Evolutionary conservation across 495 filamentous ascomycete species (phyloP), one percentile per base, ranked within the genome.

Genomic region (Xylaria grammica): DNA sequence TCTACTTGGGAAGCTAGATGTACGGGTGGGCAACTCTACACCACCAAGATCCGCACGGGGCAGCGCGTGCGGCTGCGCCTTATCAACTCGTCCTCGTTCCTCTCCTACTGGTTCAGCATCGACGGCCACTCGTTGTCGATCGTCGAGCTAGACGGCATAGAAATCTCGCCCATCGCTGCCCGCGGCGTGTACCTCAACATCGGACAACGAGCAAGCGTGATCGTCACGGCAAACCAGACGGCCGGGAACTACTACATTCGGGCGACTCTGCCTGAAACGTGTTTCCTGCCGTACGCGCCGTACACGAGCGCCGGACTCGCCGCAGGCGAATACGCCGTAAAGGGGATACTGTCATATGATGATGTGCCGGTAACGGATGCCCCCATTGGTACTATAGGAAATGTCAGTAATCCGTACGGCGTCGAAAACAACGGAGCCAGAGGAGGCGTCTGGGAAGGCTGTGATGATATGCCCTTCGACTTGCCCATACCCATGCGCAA

Each of bases 391-490:
- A 38, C 45, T 15, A 57, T 65, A 40, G 70, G 72, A 15, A 73
- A 75, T 30, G 65, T 65, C 38, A 68, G 66, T 8, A 75, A 75
- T 36, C 72, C 72, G 45, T 68, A 75, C 27, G 72, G 72, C 0
- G 65, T 73, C 0, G 65, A 71, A 50, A 73, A 73, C 42, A 75
- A 75, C 19, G 66, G 53, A 0, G 48, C 53, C 0, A 69, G 68
- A 49, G 72, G 70, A 0, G 70, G 73, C n/a, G 60, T 67, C 22
- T 75, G 72, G 72, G 72, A 75, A 60, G 72, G 72, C 4, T 75
- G 72, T 46, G 65, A 69, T 27, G 72, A 75, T n/a, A 75, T 75
- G 72, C 72, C 70, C 1, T 75, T 75, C 48, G 72, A 75, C 24
- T 65, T 75, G 67, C 68, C 72, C 11, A 60, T 48, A 50, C 72